Evolutionary conservation across 805 yeast species (phyloP), one percentile per base, ranked within the genome.

Genomic region (Saccharomycopsis babjevae): DNA sequence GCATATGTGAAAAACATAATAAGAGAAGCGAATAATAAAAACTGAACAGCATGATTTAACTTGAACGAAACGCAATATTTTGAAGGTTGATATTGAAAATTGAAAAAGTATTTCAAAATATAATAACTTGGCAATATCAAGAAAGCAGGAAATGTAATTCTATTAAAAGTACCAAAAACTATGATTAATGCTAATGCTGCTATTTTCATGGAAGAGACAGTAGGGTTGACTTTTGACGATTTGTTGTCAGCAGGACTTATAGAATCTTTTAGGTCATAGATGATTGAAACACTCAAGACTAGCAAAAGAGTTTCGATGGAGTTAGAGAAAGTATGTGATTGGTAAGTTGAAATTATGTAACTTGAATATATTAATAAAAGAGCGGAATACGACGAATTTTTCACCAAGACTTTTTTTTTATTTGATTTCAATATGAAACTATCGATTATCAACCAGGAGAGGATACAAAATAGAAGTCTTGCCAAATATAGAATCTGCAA

Each of bases 291-390:
- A 72, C 50, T 81, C 73, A 62, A 62, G 67, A 62, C 77, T 75
- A 69, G 64, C 30, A 69, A 60, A 73, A 70, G 43, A 0, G 88
- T 86, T 70, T 94, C 99, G 1, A 89, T 68, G 25, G 91, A 82
- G 69, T 94, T 94, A n/a, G 97, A 88, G 67, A 94, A 88, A 0
- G 96, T 84, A 69, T 91, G 97, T 0, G 89, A 77, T 69, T 94
- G 98, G 67, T 85, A 85, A 0, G 85, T 82, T 75, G 89, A 77
- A 0, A 96, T 85, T 38, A 90, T 79, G 68, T 88, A 93, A 5
- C 83, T 79, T 0, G 84, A 77, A 72, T 76, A 78, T n/a, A 74
- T 72, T 64, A 82, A 80, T 59, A 79, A 76, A 1, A 79, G 52
- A 22, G 16, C 16, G n/a, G 52, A 46, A 22, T 46, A 46, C 10